Conservation (phyloP, 2,329 filamentous ascomycete species). For the Diaporthe australafricana region DNA sequence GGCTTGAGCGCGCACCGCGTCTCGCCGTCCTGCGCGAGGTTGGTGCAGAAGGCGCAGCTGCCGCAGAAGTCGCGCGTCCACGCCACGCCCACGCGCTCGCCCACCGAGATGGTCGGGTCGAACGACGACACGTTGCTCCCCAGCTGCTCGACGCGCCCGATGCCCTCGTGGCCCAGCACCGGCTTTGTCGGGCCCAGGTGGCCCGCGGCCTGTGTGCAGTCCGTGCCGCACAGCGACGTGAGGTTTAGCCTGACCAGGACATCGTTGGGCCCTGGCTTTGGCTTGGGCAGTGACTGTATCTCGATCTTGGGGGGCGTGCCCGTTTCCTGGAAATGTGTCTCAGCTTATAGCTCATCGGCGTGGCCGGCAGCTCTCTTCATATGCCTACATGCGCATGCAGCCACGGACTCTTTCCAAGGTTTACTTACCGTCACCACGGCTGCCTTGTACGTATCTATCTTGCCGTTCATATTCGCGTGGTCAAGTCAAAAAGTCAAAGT, state of each 20-base stretch:
- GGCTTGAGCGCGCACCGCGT: constrained; percentile 48
- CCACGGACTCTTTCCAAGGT: neutral
- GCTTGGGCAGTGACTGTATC: constrained; percentile 42
- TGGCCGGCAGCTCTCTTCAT: neutral
- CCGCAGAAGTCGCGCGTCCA: constrained; percentile 53
- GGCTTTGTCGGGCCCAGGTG: constrained; percentile 49
- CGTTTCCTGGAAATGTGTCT: neutral
- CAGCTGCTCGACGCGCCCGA: constrained; percentile 52
- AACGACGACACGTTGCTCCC: constrained; percentile 47
- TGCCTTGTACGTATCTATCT: constrained; percentile 34
- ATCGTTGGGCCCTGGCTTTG: constrained; percentile 44
- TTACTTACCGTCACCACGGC: constrained; percentile 35
- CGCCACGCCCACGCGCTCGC: constrained; percentile 52
- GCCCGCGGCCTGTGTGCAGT: constrained; percentile 51
- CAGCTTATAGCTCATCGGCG: neutral
- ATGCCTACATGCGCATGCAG: neutral
- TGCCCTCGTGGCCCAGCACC: constrained; percentile 58
- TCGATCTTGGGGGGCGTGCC: constrained; percentile 37
- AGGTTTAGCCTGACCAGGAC: constrained; percentile 50
- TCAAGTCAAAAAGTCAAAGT: neutral
- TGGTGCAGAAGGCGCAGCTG: constrained; percentile 46
- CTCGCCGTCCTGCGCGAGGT: constrained; percentile 47
- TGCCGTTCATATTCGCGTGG: constrained; percentile 20
- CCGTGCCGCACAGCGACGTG: constrained; percentile 54
- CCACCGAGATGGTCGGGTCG: constrained; percentile 44